Percentiles rank a stretch among this genome's conserved stretches.
Evolutionary conservation across 768 basidiomycete genomes (phyloP).

Genomic region (Suillus alpinus): DNA sequence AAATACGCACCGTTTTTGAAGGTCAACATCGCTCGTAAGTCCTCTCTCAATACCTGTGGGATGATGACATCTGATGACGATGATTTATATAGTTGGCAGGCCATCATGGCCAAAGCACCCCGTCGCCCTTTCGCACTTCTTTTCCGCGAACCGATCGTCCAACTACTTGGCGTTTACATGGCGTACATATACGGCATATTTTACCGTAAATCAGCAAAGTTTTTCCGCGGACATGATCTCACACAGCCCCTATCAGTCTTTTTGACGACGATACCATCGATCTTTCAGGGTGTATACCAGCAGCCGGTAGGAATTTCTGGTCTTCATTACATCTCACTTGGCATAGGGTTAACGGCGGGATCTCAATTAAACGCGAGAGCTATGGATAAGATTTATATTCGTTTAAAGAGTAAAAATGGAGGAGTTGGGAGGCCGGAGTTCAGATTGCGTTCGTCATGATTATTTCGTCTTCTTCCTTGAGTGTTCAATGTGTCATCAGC

Average conservation of each 20-base stretch:
- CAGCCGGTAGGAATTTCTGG: conserved; percentile 30
- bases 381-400: conserved; percentile 55
- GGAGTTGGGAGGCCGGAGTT: conserved; percentile 57
- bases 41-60: neutral
- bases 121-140: conserved; percentile 70
- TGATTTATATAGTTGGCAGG: conserved; percentile 41
- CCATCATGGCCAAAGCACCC: conserved; percentile 51
- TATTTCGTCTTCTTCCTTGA: neutral
- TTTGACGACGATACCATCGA: conserved; percentile 60
- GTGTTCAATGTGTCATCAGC: conserved; percentile 35
- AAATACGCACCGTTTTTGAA: conserved; percentile 50
- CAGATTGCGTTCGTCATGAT: conserved; percentile 40
- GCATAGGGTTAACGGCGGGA: conserved; percentile 52
- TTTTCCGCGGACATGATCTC: neutral
- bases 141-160: conserved; percentile 61
- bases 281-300: conserved; percentile 55
- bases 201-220: conserved; percentile 41
- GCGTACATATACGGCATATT: conserved; percentile 64
- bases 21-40: conserved; percentile 43
- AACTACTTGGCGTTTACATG: conserved; percentile 61
- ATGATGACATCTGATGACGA: neutral
- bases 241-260: conserved; percentile 46
- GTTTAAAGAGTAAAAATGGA: conserved; percentile 49
- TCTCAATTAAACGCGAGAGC: conserved; percentile 53
- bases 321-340: conserved; percentile 58